These are phyloP conservation scores for Solanum ossicruentum DNA, from an alignment of 257 asterid species.

Conservation along the genomic window DNA sequence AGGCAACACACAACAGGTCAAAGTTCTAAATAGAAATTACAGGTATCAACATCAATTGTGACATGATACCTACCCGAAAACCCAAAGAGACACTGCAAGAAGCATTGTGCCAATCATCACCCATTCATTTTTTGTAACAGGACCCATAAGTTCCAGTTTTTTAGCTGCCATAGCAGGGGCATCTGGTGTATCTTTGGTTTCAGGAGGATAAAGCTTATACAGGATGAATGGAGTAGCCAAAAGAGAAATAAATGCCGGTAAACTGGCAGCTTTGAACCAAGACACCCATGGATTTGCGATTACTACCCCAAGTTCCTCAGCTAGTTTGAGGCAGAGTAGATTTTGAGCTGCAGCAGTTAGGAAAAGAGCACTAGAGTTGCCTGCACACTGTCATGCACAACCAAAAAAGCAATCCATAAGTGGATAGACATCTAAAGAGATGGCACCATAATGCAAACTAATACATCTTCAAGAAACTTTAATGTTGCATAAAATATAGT, in stretches of 20 bases:
- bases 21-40: neutral
- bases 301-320: constrained; percentile 93
- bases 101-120: constrained; percentile 90
- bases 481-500: neutral
- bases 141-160: constrained; percentile 71
- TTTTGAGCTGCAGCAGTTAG: constrained; percentile 99
- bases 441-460: neutral
- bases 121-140: constrained; percentile 80
- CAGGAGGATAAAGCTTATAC: constrained; percentile 92
- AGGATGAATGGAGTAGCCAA: constrained; percentile 67
- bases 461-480: neutral
- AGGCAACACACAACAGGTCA: neutral
- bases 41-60: neutral
- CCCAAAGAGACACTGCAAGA: constrained; percentile 94
- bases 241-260: constrained; percentile 76
- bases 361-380: constrained; percentile 98
- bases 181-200: constrained; percentile 86
- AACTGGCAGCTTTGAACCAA: constrained; percentile 96
- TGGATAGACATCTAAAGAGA: neutral
- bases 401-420: constrained; percentile 26
- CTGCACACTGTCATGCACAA: constrained; percentile 63
- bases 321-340: constrained; percentile 86
- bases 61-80: constrained; percentile 54
- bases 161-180: constrained; percentile 91
- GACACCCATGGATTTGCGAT: constrained; percentile 78